Percentiles rank a stretch among this genome's conserved stretches.
phyloP scores from a whole-genome alignment of 2,329 filamentous ascomycete species.

The Orbilia quercus region DNA sequence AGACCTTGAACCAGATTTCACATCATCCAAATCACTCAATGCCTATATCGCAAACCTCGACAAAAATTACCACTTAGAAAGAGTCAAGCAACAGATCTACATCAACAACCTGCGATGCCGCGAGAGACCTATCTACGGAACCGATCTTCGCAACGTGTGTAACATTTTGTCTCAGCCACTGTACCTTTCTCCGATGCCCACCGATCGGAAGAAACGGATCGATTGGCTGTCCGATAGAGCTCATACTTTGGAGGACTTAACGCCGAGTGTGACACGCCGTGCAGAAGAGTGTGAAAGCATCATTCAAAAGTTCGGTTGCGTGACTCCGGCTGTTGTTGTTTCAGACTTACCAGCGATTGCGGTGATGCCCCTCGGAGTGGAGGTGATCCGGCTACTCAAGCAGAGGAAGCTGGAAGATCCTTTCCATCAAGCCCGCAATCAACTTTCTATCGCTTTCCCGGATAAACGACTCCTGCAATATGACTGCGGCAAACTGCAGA shows the following conservation, averaged over 20 bases:
- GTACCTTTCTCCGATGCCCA: slow-evolving; percentile 23
- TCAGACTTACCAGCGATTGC: slow-evolving; percentile 77
- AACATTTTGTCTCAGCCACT: slow-evolving; percentile 72
- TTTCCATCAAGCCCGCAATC: slow-evolving; percentile 93
- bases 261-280: slow-evolving; percentile 79
- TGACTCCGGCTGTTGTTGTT: slow-evolving; percentile 88
- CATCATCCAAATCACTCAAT: slow-evolving; percentile 66
- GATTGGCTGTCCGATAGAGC: slow-evolving; percentile 81
- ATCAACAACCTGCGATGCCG: slow-evolving; percentile 84
- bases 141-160: slow-evolving; percentile 78
- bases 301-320: slow-evolving; percentile 88
- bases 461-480: slow-evolving; percentile 97
- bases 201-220: slow-evolving; percentile 68
- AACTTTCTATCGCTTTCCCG: slow-evolving; percentile 93
- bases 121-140: slow-evolving; percentile 82
- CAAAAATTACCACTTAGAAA: slow-evolving; percentile 77
- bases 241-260: slow-evolving; percentile 72
- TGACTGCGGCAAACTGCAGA: slow-evolving; percentile 95
- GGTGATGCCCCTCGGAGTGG: slow-evolving; percentile 71
- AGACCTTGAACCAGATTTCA: slow-evolving; percentile 61
- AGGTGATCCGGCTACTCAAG: slow-evolving; percentile 69
- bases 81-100: slow-evolving; percentile 82
- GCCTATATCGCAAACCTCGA: slow-evolving; percentile 77
- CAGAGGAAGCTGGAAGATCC: slow-evolving; percentile 76
- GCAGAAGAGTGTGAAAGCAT: slow-evolving; percentile 77